Conservation (phyloP, 352 stramenopile species). For the Phytophthora uliginosa region DNA sequence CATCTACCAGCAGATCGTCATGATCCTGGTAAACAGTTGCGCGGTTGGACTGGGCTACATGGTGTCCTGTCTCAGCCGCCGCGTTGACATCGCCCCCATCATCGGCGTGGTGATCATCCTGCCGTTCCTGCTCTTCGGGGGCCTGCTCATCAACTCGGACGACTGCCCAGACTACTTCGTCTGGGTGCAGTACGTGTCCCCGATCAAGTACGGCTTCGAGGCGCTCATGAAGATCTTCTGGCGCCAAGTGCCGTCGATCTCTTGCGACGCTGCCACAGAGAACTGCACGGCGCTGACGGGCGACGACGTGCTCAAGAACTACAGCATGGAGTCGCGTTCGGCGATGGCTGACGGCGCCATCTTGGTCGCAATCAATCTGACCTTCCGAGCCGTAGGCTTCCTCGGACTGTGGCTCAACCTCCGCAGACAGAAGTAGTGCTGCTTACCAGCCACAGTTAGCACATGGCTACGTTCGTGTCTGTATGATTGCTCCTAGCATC, state of each 20-base stretch:
- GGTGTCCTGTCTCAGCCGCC: slow-evolving; percentile 46
- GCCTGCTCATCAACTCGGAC: slow-evolving; percentile 53
- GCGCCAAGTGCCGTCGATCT: slow-evolving; percentile 40
- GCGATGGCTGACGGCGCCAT: slow-evolving; percentile 25
- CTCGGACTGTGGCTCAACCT: slow-evolving; percentile 32
- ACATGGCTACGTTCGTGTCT: background rate
- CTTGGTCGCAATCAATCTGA: slow-evolving; percentile 37
- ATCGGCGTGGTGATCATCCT: slow-evolving; percentile 48
- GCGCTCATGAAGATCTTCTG: slow-evolving; percentile 66
- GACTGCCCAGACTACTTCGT: slow-evolving; percentile 53
- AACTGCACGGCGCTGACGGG: slow-evolving; percentile 42
- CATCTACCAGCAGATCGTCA: slow-evolving; percentile 45
- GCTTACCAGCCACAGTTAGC: background rate
- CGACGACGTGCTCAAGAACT: slow-evolving; percentile 42
- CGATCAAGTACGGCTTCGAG: slow-evolving; percentile 59
- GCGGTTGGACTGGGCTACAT: slow-evolving; percentile 53
- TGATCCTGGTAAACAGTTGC: slow-evolving; percentile 49
- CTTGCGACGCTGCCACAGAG: slow-evolving; percentile 34
- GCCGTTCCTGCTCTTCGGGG: slow-evolving; percentile 58
- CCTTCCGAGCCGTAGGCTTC: slow-evolving; percentile 39
- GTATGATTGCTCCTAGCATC: background rate
- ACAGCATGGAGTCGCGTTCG: slow-evolving; percentile 31
- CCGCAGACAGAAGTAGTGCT: slow-evolving; percentile 4
- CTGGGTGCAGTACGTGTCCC: slow-evolving; percentile 60
- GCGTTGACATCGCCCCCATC: slow-evolving; percentile 44